Percentiles rank a stretch among this genome's conserved stretches.
Conservation (phyloP, 257 asterid species). For the Solanum sejunctum region DNA sequence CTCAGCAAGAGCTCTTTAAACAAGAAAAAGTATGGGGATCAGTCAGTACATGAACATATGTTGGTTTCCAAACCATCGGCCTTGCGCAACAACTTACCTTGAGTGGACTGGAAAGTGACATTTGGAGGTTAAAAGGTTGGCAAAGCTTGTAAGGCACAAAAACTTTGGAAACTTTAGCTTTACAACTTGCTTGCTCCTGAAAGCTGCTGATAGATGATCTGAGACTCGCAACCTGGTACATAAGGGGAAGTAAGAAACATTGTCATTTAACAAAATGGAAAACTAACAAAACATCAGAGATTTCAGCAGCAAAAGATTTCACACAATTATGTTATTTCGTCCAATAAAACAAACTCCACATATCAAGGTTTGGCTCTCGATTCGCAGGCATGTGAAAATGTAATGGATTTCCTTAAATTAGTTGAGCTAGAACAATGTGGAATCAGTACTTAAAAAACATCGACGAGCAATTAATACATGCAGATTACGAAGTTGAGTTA, state of each 20-base stretch:
- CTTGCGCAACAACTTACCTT: conserved; percentile 35
- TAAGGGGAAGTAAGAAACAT: background rate
- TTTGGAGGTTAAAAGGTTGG: conserved; percentile 56
- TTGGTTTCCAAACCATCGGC: background rate
- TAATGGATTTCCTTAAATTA: background rate
- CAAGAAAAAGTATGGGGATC: background rate
- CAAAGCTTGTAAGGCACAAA: conserved; percentile 70
- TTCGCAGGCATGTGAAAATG: background rate
- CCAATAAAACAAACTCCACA: background rate
- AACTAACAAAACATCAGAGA: background rate
- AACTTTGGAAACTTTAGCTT: conserved; percentile 53
- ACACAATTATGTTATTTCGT: background rate
- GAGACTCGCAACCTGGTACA: conserved; percentile 75
- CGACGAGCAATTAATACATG: background rate
- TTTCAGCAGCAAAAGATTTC: background rate
- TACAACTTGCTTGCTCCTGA: conserved; percentile 96
- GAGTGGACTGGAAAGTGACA: conserved; percentile 76
- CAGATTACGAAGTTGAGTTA: background rate
- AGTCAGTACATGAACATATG: background rate
- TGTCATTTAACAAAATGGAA: background rate
- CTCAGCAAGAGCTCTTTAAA: background rate
- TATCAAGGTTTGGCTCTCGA: background rate
- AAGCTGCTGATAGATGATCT: conserved; percentile 93
- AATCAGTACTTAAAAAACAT: background rate
- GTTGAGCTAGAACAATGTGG: background rate